Base-by-base conservation (phyloP, 177 flowering plant genomes). In the Vitis hybrid region DNA sequence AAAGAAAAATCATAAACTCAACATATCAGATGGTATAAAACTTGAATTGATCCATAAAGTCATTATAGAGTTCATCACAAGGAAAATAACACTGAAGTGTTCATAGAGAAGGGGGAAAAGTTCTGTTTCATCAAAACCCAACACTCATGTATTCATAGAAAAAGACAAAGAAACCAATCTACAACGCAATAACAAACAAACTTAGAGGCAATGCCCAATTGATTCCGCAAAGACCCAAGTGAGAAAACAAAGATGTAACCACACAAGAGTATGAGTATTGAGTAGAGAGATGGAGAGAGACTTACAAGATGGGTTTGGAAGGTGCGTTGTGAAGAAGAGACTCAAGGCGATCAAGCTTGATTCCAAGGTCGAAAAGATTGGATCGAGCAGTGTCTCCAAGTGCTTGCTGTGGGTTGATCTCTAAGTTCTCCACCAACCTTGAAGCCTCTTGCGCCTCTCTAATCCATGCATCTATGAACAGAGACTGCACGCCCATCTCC, bases 271-370 rank as follows among this genome's bases (percentile, higher is more conserved):
- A 33, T 1, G 19, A 55, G 62, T 15, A 1, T 10, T 15, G n/a
- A 33, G 11, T 13, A 19, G 1, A 4, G 59, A 19, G 19, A 12
- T 28, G 53, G 49, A 47, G 14, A 2, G 49, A 17, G 58, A 59
- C 51, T 12, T 71, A 78, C 77, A 78, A 62, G 51, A 78, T 59
- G 72, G 81, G 81, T 71, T 74, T 71, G 8, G 77, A 64, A 55
- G 77, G 75, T 50, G 77, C 78, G 68, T 75, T 78, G 50, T 52
- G 75, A 50, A 78, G 81, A 24, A 78, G 81, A 9, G 81, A 71
- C 64, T 78, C 81, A 56, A 78, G 72, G 8, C 78, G 81, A 59
- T 71, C 81, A 49, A 78, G 69, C 67, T 67, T 78, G n/a, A 70
- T 60, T 50, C 78, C 81, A 49, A 62, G 64, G 49, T 74, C 81